Evolutionary conservation across 2,329 filamentous ascomycete species (phyloP).

Genomic region (Claviceps pazoutovae): DNA sequence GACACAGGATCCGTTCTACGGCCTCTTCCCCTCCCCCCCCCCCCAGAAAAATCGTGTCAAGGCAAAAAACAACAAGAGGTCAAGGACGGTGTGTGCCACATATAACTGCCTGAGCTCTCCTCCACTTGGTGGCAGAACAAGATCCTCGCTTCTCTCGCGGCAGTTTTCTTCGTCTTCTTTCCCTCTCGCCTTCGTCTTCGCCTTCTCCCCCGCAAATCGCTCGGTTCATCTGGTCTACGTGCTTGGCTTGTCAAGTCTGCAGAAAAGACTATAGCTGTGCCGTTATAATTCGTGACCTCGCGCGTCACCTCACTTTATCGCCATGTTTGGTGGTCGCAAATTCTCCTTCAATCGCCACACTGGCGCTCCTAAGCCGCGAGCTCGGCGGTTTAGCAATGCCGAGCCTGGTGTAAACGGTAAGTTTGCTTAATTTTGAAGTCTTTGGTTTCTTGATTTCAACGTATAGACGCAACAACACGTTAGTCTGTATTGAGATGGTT

Average conservation of each 20-base stretch:
- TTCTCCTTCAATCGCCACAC: conserved; percentile 56
- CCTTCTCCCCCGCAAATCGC: background rate
- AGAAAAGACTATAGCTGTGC: background rate
- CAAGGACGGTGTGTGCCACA: background rate
- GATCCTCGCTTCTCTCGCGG: background rate
- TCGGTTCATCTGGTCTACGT: background rate
- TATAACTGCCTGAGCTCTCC: conserved; percentile 2
- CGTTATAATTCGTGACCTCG: background rate
- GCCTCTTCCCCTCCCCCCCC: background rate
- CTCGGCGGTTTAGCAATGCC: conserved; percentile 43
- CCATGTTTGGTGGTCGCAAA: conserved; percentile 43
- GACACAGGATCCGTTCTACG: conserved; percentile 1
- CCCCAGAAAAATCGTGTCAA: background rate
- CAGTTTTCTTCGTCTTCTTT: background rate
- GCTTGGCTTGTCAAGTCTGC: background rate
- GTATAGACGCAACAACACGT: background rate
- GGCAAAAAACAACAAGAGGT: background rate
- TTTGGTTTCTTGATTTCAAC: background rate
- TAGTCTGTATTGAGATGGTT: no score
- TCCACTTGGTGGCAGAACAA: background rate
- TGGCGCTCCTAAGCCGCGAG: conserved; percentile 39
- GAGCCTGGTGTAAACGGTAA: conserved; percentile 44
- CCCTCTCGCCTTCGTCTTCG: background rate
- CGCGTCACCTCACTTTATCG: conserved; percentile 7
- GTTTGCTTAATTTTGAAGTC: conserved; percentile 10